Base-by-base conservation (phyloP, 805 yeast genomes). In the Metschnikowia lachancei region DNA sequence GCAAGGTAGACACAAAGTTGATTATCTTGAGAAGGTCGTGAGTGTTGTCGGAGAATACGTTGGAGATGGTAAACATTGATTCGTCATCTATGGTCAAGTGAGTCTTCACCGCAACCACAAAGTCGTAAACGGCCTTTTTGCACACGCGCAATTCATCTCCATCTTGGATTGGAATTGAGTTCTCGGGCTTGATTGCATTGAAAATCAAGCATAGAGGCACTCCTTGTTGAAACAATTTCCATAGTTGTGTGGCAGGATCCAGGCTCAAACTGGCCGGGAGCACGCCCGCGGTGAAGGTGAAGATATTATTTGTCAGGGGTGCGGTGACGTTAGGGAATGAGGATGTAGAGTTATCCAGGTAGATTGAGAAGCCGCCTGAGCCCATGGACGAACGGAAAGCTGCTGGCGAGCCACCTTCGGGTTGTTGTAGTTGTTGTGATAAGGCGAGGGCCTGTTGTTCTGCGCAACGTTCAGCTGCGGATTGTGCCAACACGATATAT, bases 221-320 rank as follows among this genome's bases (percentile, higher is more conserved):
- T 10, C 98, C 99, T 59, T 87, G 89, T 58, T 92, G 95, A 59
- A 94, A 83, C 29, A 94, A 70, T 54, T 88, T 83, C 81, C 96
- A 87, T 36, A 94, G 63, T 52, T 89, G 91, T 1, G 97, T 89
- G 2, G 87, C 97, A 3, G 98, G 97, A 63, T 94, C 99, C 59
- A 87, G 85, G 53, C 78, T 77, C 50, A 78, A 75, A 52, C 78
- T 81, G 4, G 86, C 86, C 3, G 92, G 95, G 36, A 83, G 72
- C 13, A 85, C 82, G 24, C 95, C 95, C 50, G 85, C 86, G 39
- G 85, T 80, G 65, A 81, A 87, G 5, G 89, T 87, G 58, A 69
- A 70, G 37, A 78, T 61, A 45, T 74, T 72, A 53, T 66, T 74
- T 45, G 50, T 49, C 49, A 60, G 49, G 53, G 60, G 68, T 37